Conservation (phyloP, 2,329 filamentous ascomycete genomes). For the Chaetomiaceae sp. region DNA sequence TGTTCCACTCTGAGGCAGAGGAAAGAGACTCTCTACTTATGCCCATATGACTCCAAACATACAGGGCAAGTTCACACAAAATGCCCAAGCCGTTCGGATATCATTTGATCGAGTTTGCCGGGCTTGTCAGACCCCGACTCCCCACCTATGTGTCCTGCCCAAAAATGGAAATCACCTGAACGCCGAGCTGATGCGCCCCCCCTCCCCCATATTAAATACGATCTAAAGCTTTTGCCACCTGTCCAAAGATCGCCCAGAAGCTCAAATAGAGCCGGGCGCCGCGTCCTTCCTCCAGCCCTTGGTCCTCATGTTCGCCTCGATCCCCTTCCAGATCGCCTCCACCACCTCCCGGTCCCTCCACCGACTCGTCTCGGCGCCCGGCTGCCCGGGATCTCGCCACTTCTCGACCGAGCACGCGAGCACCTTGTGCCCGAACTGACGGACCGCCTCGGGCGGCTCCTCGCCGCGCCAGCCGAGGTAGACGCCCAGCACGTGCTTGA, state of each 20-base stretch:
- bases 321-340: conserved; percentile 83
- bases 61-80: too few relatives aligned
- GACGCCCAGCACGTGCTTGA: conserved; percentile 80
- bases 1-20: too few relatives aligned
- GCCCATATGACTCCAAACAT: too few relatives aligned
- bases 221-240: background rate
- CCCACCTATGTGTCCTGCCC: background rate
- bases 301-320: conserved; percentile 81
- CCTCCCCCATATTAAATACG: background rate
- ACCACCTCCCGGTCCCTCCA: conserved; percentile 93
- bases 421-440: conserved; percentile 81
- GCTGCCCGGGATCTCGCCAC: conserved; percentile 55
- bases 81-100: background rate
- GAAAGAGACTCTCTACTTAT: too few relatives aligned
- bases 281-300: conserved; percentile 78
- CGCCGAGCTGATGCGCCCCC: conserved; percentile 11
- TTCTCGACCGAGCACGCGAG: conserved; percentile 77
- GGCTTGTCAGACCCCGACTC: background rate
- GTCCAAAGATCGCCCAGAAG: background rate
- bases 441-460: conserved; percentile 69
- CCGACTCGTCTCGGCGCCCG: conserved; percentile 47
- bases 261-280: conserved; percentile 50
- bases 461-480: conserved; percentile 92
- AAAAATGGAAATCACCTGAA: conserved; percentile 7
- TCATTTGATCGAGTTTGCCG: background rate